Conservation (phyloP, 768 basidiomycete genomes). For the Mrakia frigida region DNA sequence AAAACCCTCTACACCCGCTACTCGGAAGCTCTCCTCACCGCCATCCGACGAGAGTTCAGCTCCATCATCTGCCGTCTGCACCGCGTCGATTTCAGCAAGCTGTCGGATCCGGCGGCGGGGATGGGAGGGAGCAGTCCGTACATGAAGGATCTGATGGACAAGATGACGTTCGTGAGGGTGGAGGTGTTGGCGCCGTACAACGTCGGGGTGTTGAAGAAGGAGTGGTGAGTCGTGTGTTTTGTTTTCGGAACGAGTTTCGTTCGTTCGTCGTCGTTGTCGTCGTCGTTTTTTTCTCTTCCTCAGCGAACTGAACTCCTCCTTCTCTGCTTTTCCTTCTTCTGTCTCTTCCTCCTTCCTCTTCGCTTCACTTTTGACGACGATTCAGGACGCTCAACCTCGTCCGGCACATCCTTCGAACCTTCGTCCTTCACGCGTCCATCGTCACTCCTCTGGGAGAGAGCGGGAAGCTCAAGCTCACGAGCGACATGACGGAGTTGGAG, state of each 20-base stretch:
- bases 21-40: constrained; percentile 43
- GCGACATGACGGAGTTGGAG: constrained; percentile 94
- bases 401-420: constrained; percentile 73
- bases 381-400: constrained; percentile 62
- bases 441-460: constrained; percentile 83
- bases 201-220: constrained; percentile 63
- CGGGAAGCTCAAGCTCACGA: constrained; percentile 88
- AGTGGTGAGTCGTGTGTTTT: constrained; percentile 60
- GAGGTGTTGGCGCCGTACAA: constrained; percentile 68
- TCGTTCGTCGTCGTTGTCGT: too few species aligned
- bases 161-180: constrained; percentile 70
- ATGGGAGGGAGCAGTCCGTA: constrained; percentile 68
- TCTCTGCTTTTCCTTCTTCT: not conserved
- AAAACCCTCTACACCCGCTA: constrained; percentile 38
- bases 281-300: too few species aligned
- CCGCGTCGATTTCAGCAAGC: constrained; percentile 71
- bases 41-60: constrained; percentile 69
- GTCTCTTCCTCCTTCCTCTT: not conserved
- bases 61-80: constrained; percentile 78
- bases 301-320: too few species aligned
- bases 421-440: constrained; percentile 90
- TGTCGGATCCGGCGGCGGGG: constrained; percentile 55
- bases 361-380: constrained; percentile 1
- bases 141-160: constrained; percentile 87
- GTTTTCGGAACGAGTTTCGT: not conserved